phyloP scores from a whole-genome alignment of 192 early-diverging fungal genomes.

The Coemansia furcata region DNA sequence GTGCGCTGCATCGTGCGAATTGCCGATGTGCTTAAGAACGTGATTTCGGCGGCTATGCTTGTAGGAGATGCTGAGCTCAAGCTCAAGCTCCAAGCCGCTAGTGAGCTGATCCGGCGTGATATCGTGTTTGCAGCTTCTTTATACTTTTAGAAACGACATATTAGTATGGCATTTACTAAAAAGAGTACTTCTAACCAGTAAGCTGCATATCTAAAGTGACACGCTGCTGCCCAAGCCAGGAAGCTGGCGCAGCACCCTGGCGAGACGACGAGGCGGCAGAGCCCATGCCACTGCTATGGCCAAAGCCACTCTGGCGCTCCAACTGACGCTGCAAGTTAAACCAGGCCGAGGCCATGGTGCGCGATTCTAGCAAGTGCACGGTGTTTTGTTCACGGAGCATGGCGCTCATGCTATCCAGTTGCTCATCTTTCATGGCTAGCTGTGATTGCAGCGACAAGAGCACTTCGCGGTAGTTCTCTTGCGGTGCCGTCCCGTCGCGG shows the following conservation, averaged over 20 bases:
- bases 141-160: constrained; percentile 51
- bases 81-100: constrained; percentile 89
- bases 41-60: constrained; percentile 76
- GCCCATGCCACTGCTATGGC: constrained; percentile 38
- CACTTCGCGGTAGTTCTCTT: constrained; percentile 56
- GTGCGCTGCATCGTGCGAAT: constrained; percentile 92
- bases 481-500: constrained; percentile 13
- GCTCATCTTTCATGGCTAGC: constrained; percentile 35
- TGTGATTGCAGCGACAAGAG: constrained; percentile 55
- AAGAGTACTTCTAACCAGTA: constrained; percentile 13
- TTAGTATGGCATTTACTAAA: neutral
- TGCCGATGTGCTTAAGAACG: constrained; percentile 91
- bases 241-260: constrained; percentile 51
- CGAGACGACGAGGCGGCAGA: constrained; percentile 23
- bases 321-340: constrained; percentile 57
- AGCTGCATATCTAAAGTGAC: constrained; percentile 60
- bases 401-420: constrained; percentile 71
- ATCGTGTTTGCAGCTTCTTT: constrained; percentile 96
- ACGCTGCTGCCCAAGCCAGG: constrained; percentile 75
- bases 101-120: constrained; percentile 83
- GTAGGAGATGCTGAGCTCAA: constrained; percentile 88
- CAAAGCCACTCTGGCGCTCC: constrained; percentile 54
- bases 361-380: constrained; percentile 65
- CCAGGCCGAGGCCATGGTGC: constrained; percentile 79
- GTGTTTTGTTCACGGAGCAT: constrained; percentile 60